Conservation (phyloP, 108 stramenopile genomes). For the Skeletonema costatum region DNA sequence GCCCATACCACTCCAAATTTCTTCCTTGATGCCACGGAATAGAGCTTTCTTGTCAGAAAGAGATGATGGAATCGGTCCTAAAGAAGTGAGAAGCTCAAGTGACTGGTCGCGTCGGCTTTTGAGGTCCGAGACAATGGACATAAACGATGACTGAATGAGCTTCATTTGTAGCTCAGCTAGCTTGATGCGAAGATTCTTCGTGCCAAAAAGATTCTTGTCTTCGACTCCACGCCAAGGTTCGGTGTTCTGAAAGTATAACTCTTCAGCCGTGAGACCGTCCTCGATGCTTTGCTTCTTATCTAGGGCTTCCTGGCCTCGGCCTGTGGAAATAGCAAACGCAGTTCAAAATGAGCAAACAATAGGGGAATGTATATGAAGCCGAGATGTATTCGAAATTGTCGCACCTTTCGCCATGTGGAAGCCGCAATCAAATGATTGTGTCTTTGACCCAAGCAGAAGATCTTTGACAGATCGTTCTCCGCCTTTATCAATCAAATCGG, state of each 20-base stretch:
- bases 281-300: conserved; percentile 48
- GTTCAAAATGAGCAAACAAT: not conserved
- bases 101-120: conserved; percentile 32
- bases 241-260: conserved; percentile 49
- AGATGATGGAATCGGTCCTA: conserved; percentile 37
- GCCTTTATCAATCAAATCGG: conserved; percentile 83
- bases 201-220: conserved; percentile 55
- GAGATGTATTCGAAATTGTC: not conserved
- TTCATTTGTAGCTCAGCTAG: conserved; percentile 54
- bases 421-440: conserved; percentile 39
- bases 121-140: conserved; percentile 46
- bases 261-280: conserved; percentile 47
- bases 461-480: conserved; percentile 55
- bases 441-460: conserved; percentile 50
- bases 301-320: conserved; percentile 65
- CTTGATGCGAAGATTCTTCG: conserved; percentile 49
- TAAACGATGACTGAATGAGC: conserved; percentile 52
- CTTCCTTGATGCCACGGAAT: conserved; percentile 34
- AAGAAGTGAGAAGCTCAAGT: not conserved
- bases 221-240: conserved; percentile 59
- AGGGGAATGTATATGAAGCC: not conserved
- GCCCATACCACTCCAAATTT: conserved; percentile 48
- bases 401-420: conserved; percentile 69
- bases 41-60: conserved; percentile 52
- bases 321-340: not conserved